Evolutionary conservation across 2,329 filamentous ascomycete genomes (phyloP).

Genomic region (Fusarium sp.): DNA sequence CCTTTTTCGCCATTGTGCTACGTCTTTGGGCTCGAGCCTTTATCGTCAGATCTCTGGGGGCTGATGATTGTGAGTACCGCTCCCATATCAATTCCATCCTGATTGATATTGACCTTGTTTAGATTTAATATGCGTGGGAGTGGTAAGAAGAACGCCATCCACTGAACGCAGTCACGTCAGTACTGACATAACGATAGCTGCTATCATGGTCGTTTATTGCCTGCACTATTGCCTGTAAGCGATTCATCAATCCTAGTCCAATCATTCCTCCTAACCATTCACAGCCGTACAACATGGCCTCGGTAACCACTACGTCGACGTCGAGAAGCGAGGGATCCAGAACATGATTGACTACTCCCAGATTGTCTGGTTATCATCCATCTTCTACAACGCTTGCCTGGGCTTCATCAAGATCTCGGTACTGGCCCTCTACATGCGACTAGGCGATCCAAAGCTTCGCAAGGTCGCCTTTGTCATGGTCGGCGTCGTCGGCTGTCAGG

Average conservation of each 20-base stretch:
- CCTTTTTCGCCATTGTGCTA: constrained; percentile 26
- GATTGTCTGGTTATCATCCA: constrained; percentile 30
- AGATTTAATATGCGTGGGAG: constrained; percentile 33
- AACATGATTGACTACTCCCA: constrained; percentile 33
- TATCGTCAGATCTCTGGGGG: constrained; percentile 25
- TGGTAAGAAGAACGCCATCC: neutral
- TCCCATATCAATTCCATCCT: rapidly evolving
- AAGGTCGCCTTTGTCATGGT: constrained; percentile 30
- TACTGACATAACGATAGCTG: neutral
- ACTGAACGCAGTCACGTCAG: neutral
- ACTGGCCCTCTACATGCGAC: constrained; percentile 19
- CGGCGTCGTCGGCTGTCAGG: constrained; percentile 24
- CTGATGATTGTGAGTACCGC: constrained; percentile 28
- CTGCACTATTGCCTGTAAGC: constrained; percentile 25
- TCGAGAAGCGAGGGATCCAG: constrained; percentile 9
- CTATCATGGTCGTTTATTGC: constrained; percentile 26
- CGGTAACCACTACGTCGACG: constrained; percentile 22
- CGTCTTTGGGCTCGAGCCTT: constrained; percentile 28
- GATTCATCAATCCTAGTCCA: rapidly evolving
- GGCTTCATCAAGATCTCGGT: constrained; percentile 35
- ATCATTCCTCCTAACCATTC: neutral
- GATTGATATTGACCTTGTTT: neutral
- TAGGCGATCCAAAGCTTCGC: constrained; percentile 21
- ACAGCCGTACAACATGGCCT: constrained; percentile 26
- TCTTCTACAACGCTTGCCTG: constrained; percentile 32